Conservation (phyloP, 2,329 filamentous ascomycete genomes). For the Neocatenulostroma microsporum region DNA sequence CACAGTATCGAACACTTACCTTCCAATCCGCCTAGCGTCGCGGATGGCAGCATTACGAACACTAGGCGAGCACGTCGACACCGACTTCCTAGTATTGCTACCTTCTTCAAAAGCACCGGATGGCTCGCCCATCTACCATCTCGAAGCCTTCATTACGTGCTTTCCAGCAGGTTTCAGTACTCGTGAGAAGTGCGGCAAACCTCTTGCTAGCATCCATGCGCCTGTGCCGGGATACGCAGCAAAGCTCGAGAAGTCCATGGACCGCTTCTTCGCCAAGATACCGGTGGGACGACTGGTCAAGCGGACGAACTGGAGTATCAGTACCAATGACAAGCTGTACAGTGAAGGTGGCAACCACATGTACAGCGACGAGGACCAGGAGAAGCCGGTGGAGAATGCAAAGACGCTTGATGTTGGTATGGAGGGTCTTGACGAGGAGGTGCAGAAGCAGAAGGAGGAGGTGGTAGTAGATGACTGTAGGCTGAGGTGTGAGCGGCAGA, state of each 20-base stretch:
- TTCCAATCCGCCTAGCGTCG: constrained; percentile 32
- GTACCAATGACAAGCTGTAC: constrained; percentile 36
- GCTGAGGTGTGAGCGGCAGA: constrained; percentile 54
- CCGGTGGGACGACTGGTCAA: constrained; percentile 49
- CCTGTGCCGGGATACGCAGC: constrained; percentile 52
- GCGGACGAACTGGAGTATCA: constrained; percentile 48
- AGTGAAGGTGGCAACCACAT: constrained; percentile 37
- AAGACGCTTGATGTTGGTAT: constrained; percentile 10
- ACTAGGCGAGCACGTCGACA: constrained; percentile 48
- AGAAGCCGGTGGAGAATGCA: constrained; percentile 6
- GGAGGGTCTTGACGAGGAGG: constrained; percentile 17
- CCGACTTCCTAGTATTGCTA: constrained; percentile 53
- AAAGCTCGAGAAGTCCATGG: constrained; percentile 54
- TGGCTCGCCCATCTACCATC: constrained; percentile 38
- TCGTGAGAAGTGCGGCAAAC: constrained; percentile 45
- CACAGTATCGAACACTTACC: constrained; percentile 35
- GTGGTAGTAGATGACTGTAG: constrained; percentile 35
- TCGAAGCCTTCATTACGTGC: constrained; percentile 50
- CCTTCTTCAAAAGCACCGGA: constrained; percentile 29
- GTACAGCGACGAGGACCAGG: constrained; percentile 26
- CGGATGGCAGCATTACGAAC: constrained; percentile 38
- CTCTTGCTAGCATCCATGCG: constrained; percentile 48
- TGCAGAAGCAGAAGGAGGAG: constrained; percentile 23
- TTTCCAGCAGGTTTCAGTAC: constrained; percentile 55
- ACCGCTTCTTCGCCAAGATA: constrained; percentile 51